Percentiles rank a stretch among this genome's conserved stretches.
phyloP scores from a whole-genome alignment of 2,329 filamentous ascomycete genomes.

The Neofusicoccum umdonicola region DNA sequence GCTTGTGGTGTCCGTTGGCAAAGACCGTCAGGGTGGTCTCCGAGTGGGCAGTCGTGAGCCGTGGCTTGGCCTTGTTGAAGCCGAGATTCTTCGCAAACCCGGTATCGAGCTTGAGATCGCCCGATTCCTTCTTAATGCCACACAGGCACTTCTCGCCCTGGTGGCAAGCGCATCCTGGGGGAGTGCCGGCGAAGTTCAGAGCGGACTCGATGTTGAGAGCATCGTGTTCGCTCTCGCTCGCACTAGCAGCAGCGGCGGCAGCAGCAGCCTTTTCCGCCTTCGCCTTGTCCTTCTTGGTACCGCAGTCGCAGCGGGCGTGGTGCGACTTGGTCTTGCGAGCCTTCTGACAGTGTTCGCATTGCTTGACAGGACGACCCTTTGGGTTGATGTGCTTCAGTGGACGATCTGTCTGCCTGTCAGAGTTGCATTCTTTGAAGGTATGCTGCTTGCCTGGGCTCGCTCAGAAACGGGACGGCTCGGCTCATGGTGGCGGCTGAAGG shows the following conservation, averaged over 20 bases:
- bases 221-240: slow-evolving; percentile 37
- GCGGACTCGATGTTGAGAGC: slow-evolving; percentile 23
- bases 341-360: slow-evolving; percentile 94
- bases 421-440: slow-evolving; percentile 10
- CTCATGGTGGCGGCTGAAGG: neutral
- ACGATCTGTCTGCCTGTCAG: slow-evolving; percentile 61
- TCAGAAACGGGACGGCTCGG: slow-evolving; percentile 6
- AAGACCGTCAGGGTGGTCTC: slow-evolving; percentile 61
- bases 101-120: slow-evolving; percentile 41
- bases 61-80: slow-evolving; percentile 53
- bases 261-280: slow-evolving; percentile 42
- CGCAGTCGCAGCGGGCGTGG: slow-evolving; percentile 95
- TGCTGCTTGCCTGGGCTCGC: slow-evolving; percentile 23
- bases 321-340: slow-evolving; percentile 94
- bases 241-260: slow-evolving; percentile 27
- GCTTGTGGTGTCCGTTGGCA: slow-evolving; percentile 64
- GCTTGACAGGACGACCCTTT: slow-evolving; percentile 94
- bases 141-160: slow-evolving; percentile 61
- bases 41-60: slow-evolving; percentile 56
- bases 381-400: slow-evolving; percentile 93
- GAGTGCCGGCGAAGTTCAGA: slow-evolving; percentile 30
- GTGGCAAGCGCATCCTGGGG: slow-evolving; percentile 51
- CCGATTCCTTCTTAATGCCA: slow-evolving; percentile 59
- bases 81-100: slow-evolving; percentile 47
- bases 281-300: slow-evolving; percentile 74